Base-by-base conservation (phyloP, 768 basidiomycete genomes). In the Suillus tomentosus region DNA sequence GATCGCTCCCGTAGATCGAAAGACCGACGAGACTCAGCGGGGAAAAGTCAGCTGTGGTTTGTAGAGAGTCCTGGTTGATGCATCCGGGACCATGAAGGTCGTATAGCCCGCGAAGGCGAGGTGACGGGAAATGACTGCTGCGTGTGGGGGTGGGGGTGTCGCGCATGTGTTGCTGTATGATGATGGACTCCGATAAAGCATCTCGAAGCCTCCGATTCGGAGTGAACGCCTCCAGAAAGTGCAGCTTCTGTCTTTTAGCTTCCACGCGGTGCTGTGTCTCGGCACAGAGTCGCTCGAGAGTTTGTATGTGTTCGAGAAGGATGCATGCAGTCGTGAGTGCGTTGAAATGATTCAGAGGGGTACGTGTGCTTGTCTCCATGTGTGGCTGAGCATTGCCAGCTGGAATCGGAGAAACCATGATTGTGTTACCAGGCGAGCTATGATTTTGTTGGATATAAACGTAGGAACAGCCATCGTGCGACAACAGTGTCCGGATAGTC, bases 51-150 rank as follows among this genome's bases (percentile, higher is more conserved):
- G 68, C 40, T 27, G 67, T 63, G n/a, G 56, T 76, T 42, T 74
- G 75, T 9, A 58, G 64, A 8, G 66, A 55, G 50, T 75, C 65
- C 39, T 64, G 37, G 59, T 74, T 74, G 27, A 54, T 60, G 27
- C 66, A 66, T 3, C 75, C 70, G 2, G 73, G 73, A 22, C 73
- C 73, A 17, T 36, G 71, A 10, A 73, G 39, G 53, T 74, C 75
- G 45, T 75, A 76, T 61, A 75, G 70, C 11, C 75, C 75, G 15
- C 67, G 73, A 48, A 74, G 73, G 47, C 73, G 73, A 36, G 75
- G 75, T 10, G 75, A 68, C 19, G 67, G 42, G 10, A 55, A 45
- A 31, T 59, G 63, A 24, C 13, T 24, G 19, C 14, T 31, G 15
- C 66, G 67, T 55, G 66, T 56, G 43, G 48, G 31, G 31, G 64